Evolutionary conservation across 1,139 yeast species (phyloP), one percentile per base, ranked within the genome.

Genomic region (Yamadazyma dendronema): DNA sequence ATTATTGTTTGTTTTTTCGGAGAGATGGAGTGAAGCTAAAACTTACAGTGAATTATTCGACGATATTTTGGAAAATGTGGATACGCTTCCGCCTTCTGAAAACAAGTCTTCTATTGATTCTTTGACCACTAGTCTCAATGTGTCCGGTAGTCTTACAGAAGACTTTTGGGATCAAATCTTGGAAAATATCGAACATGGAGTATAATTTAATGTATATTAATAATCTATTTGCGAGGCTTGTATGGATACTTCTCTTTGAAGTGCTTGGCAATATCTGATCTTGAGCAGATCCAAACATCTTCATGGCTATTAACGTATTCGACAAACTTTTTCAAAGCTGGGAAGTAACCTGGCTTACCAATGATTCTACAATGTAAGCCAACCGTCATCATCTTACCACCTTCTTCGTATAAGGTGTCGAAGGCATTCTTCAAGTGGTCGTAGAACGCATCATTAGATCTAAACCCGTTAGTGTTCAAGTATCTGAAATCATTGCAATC

Each of bases 281-380:
- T 56, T 7, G 64, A 60, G 31, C 63, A 54, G n/a, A 63, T 57
- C 67, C 67, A 62, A 21, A 60, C 68, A 30, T 59, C 63, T 27
- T 50, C 57, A 38, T 59, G 57, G 12, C 47, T 35, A 28, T 47
- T 49, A 19, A 61, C 56, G 37, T 63, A 62, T 28, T 61, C 64
- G 40, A 63, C 58, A 41, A 63, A 62, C 39, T 59, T 59, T 37
- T 59, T 52, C 40, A 63, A 49, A 5, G 65, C 66, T 33, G 49
- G 57, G 39, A 54, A 59, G 38, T 63, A 53, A 14, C 65, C 69
- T 4, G 69, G 67, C 42, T 59, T 60, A 30, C 66, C 67, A 34
- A 61, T 56, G 17, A 63, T 51, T 41, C 69, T 55, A 39, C 65
- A 58, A 36, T 63, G 69, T 37, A 63, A 48, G 15, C 65, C 67